phyloP scores from a whole-genome alignment of 2,329 filamentous ascomycete genomes.

The Aureobasidium sp. region DNA sequence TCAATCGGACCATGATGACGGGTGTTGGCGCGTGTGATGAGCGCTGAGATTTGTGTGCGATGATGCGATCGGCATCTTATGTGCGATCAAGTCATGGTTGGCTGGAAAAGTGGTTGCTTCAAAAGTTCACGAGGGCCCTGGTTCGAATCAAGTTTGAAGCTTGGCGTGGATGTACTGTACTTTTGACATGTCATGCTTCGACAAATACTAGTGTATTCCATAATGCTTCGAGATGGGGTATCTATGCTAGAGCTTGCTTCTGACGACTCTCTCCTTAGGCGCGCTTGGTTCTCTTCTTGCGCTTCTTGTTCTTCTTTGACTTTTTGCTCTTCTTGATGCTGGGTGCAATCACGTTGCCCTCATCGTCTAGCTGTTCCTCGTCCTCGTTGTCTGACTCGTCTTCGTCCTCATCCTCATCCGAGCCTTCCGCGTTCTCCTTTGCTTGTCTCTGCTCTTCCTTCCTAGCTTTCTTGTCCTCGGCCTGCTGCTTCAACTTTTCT shows the following conservation, averaged over 20 bases:
- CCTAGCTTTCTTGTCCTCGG: conserved; percentile 14
- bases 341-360: conserved; percentile 8
- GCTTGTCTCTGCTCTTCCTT: conserved; percentile 20
- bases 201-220: background rate
- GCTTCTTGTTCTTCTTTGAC: conserved; percentile 24
- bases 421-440: conserved; percentile 16
- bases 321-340: conserved; percentile 16
- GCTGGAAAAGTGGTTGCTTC: background rate
- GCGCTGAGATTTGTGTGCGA: background rate
- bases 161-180: background rate
- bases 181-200: background rate
- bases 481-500: conserved; percentile 14
- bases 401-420: conserved; percentile 13
- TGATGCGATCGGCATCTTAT: background rate
- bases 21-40: background rate
- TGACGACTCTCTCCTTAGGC: background rate
- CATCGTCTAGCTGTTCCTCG: conserved; percentile 19
- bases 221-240: background rate
- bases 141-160: background rate
- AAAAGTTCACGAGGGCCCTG: background rate
- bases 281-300: conserved; percentile 29
- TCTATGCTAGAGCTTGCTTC: background rate
- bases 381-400: conserved; percentile 17
- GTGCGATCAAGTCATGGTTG: conserved; percentile 1
- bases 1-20: conserved; percentile 77